Base-by-base conservation (phyloP, 177 flowering plant genomes). In the Vitis hybrid region DNA sequence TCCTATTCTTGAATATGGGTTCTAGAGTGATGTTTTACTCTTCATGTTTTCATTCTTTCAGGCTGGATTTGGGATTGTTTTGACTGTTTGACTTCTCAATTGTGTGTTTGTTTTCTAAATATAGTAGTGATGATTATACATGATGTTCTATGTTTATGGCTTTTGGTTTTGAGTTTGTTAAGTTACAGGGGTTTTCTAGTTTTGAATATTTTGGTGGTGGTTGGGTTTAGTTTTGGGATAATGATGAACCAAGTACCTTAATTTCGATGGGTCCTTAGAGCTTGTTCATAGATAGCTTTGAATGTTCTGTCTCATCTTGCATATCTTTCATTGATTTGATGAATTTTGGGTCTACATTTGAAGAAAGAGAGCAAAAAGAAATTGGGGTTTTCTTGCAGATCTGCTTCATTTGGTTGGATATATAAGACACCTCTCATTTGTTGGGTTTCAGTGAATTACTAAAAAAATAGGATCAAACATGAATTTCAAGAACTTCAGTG, bases 401-500 rank as follows among this genome's bases (percentile, higher is more conserved):
- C 59, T 59, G 4, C 60, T 65, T 54, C 41, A 53, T 3, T 41
- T 74, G 69, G 30, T 59, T 74, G 67, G 64, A 68, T 30, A 12
- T 65, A 35, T 61, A 55, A 51, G 68, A n/a, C 5, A 56, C 14
- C 9, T 66, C 48, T 55, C n/a, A 61, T 52, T 24, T n/a, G 58
- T 2, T 2, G 59, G 12, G 27, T 32, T 52, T 61, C 7, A 24
- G 14, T 58, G 13, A 59, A 55, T 56, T 65, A 11, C 8, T 63
- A 55, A 54, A 14, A 14, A 58, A 24, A 76, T 77, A 80, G 79
- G 76, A 15, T 81, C 84, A 32, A 62, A 73, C 24, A 50, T 74
- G 75, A 79, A 84, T 66, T 81, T 75, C 74, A 77, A 68, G 69
- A 76, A 71, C 70, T 64, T 71, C 35, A 79, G 73, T 17, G 81